These are phyloP conservation scores for Candida verbasci DNA, from an alignment of 805 yeast genomes.

Conservation along the genomic window DNA sequence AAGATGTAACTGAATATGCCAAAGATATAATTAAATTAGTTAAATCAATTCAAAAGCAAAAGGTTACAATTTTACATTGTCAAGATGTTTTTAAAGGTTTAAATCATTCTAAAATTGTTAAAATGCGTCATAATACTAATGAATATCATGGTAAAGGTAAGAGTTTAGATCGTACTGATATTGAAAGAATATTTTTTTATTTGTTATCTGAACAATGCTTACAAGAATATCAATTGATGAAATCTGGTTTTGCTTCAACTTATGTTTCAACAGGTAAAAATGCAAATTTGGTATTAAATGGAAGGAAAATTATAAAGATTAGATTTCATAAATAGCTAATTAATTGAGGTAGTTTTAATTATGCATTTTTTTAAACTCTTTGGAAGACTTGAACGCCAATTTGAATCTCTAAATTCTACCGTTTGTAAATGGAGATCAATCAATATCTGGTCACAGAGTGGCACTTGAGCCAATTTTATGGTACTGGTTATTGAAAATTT, in stretches of 20 bases:
- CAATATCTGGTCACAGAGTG: too few relatives aligned
- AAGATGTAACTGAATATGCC: constrained; percentile 69
- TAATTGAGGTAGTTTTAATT: too few relatives aligned
- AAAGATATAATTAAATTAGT: constrained; percentile 58
- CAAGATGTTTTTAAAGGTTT: constrained; percentile 83
- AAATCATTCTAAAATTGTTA: constrained; percentile 53
- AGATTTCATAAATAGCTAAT: constrained; percentile 45
- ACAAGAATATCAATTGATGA: constrained; percentile 68
- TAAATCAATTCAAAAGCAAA: constrained; percentile 46
- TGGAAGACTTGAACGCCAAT: too few relatives aligned
- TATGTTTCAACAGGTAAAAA: constrained; percentile 63
- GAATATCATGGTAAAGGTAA: constrained; percentile 72
- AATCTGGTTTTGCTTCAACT: constrained; percentile 73
- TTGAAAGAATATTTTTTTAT: constrained; percentile 80
- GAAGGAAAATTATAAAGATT: constrained; percentile 45
- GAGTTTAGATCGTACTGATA: constrained; percentile 56
- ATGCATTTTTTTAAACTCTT: too few relatives aligned
- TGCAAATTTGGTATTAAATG: constrained; percentile 46
- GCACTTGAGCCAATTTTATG: too few relatives aligned
- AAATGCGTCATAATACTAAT: constrained; percentile 55
- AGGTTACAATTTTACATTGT: constrained; percentile 74
- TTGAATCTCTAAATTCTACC: too few relatives aligned
- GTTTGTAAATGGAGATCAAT: too few relatives aligned
- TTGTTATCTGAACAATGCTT: constrained; percentile 62
- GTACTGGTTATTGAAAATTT: too few relatives aligned